phyloP scores from a whole-genome alignment of 345 rosid genomes.

The Heritiera littoralis region DNA sequence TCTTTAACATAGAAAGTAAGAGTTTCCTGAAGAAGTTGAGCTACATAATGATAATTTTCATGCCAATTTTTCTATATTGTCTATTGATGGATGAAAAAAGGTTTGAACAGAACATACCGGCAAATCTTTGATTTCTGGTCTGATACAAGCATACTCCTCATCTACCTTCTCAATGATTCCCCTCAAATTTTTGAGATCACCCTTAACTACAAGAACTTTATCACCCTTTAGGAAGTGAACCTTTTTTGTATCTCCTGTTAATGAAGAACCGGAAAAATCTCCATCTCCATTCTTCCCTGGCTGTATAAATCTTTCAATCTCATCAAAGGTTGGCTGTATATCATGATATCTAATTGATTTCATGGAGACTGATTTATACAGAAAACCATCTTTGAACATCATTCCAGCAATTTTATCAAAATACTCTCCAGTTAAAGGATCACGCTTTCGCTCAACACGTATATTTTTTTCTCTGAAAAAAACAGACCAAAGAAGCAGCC shows the following conservation, averaged over 20 bases:
- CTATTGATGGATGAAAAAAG: background rate
- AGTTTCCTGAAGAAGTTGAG: conserved; percentile 27
- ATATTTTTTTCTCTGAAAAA: conserved; percentile 70
- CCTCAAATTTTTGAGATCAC: conserved; percentile 83
- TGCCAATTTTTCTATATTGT: background rate
- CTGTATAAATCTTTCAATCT: conserved; percentile 76
- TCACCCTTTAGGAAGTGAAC: conserved; percentile 95
- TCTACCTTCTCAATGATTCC: conserved; percentile 96
- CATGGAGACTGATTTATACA: conserved; percentile 73
- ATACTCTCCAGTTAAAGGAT: conserved; percentile 81
- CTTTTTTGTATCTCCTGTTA: conserved; percentile 79
- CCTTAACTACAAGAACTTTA: conserved; percentile 83
- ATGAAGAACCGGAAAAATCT: conserved; percentile 63
- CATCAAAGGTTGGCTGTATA: conserved; percentile 84
- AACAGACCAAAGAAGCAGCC: background rate
- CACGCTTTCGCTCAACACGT: conserved; percentile 82
- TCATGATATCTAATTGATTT: conserved; percentile 69
- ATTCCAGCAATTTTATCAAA: conserved; percentile 75
- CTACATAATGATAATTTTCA: no score
- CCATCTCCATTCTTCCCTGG: conserved; percentile 78
- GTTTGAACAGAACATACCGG: conserved; percentile 55
- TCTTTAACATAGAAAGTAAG: conserved; percentile 74
- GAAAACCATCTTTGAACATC: conserved; percentile 85
- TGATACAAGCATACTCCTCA: conserved; percentile 74
- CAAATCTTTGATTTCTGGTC: conserved; percentile 79